Evolutionary conservation across 2,329 filamentous ascomycete species (phyloP).

Genomic region (Trichoderma sp.): DNA sequence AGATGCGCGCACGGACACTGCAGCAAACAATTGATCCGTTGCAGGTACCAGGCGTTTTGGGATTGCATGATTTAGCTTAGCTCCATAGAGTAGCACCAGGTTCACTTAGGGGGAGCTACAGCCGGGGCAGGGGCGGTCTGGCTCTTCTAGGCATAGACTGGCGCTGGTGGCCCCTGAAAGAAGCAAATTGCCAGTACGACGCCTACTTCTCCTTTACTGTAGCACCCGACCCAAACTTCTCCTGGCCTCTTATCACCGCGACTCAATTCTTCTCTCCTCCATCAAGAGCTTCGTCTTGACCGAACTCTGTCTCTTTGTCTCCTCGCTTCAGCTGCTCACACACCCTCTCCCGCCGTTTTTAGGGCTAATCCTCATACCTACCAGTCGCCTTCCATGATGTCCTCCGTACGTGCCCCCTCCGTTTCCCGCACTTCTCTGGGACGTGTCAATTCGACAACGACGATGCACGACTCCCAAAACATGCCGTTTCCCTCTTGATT

Average conservation of each 20-base stretch:
- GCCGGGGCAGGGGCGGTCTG: slow-evolving; percentile 22
- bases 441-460: neutral
- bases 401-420: slow-evolving; percentile 22
- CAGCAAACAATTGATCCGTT: neutral
- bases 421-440: neutral
- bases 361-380: neutral
- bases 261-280: slow-evolving; percentile 19
- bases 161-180: slow-evolving; percentile 19
- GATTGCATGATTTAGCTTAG: neutral
- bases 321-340: slow-evolving; percentile 16
- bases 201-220: slow-evolving; percentile 19
- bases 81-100: neutral
- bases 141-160: slow-evolving; percentile 11
- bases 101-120: slow-evolving; percentile 16
- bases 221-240: slow-evolving; percentile 15
- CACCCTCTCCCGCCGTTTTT: slow-evolving; percentile 15
- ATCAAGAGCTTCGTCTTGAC: slow-evolving; percentile 19
- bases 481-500: neutral
- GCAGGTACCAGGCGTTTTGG: neutral
- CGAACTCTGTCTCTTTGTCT: slow-evolving; percentile 9
- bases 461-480: neutral
- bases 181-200: slow-evolving; percentile 19
- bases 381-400: slow-evolving; percentile 26
- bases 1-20: neutral
- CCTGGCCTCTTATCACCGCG: slow-evolving; percentile 19